Percentiles rank a stretch among this genome's conserved stretches.
phyloP scores from a whole-genome alignment of 2,329 filamentous ascomycete species.

The Venturia oleaginea region DNA sequence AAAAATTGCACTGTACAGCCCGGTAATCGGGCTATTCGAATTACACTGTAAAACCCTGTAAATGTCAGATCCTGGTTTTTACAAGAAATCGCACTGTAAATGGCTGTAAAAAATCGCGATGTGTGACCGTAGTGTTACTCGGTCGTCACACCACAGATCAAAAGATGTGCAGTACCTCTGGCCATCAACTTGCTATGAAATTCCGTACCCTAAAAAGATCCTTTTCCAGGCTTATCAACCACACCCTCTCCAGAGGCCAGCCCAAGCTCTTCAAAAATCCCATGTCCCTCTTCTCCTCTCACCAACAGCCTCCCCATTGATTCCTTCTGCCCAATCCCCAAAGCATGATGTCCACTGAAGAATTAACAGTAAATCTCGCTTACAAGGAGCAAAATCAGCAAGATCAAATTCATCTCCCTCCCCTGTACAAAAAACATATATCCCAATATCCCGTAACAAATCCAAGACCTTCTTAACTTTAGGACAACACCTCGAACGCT shows the following conservation, averaged over 20 bases:
- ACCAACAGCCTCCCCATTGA: conserved; percentile 1
- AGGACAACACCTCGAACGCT: neutral
- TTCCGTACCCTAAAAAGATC: neutral
- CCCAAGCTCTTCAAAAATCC: conserved; percentile 14
- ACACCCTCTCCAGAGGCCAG: neutral
- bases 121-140: too few relatives aligned
- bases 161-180: neutral
- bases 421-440: conserved; percentile 4
- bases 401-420: conserved; percentile 9
- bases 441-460: neutral
- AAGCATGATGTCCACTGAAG: neutral
- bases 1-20: too few relatives aligned
- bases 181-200: conserved; percentile 2
- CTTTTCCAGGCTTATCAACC: neutral
- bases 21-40: too few relatives aligned
- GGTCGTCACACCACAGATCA: neutral
- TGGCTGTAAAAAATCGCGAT: too few relatives aligned
- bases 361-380: neutral
- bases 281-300: neutral
- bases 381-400: neutral
- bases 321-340: conserved; percentile 17
- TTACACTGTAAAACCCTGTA: too few relatives aligned
- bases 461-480: neutral
- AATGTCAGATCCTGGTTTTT: too few relatives aligned
- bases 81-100: too few relatives aligned